Conservation (phyloP, 306 rosid genomes). For the Canavalia ensiformis region DNA sequence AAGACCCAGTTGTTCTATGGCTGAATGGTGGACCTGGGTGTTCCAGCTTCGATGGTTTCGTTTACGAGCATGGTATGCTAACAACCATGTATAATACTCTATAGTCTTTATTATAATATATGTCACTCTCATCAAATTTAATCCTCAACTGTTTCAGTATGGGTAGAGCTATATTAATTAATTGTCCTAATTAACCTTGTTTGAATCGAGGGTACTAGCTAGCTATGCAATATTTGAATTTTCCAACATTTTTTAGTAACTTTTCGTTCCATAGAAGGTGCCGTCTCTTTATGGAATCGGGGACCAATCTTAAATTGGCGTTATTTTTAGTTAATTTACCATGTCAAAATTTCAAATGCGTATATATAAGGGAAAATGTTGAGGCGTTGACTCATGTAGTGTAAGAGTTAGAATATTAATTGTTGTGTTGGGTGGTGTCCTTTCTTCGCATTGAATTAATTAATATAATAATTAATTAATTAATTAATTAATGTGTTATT, state of each 20-base stretch:
- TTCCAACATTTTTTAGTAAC: conserved; percentile 10
- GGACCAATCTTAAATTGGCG: conserved; percentile 15
- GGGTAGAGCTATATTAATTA: conserved; percentile 23
- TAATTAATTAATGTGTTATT: neutral
- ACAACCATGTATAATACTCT: neutral
- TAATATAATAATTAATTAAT: neutral
- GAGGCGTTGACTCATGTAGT: neutral
- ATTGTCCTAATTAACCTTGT: neutral
- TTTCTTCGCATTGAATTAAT: neutral
- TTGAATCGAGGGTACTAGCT: neutral
- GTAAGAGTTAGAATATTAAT: neutral
- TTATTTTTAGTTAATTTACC: conserved; percentile 5
- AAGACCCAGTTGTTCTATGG: conserved; percentile 92
- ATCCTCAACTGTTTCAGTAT: conserved; percentile 29
- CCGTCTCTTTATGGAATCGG: neutral
- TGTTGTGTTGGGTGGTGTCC: neutral
- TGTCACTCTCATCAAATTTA: conserved; percentile 34
- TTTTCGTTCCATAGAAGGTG: conserved; percentile 6
- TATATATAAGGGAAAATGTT: neutral
- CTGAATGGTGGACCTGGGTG: conserved; percentile 96
- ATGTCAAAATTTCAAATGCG: neutral
- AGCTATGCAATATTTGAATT: neutral
- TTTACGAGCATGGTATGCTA: conserved; percentile 79
- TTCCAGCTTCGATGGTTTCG: conserved; percentile 89
- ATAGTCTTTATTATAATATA: neutral